Conservation (phyloP, 345 rosid species). For the Syzygium jambos region DNA sequence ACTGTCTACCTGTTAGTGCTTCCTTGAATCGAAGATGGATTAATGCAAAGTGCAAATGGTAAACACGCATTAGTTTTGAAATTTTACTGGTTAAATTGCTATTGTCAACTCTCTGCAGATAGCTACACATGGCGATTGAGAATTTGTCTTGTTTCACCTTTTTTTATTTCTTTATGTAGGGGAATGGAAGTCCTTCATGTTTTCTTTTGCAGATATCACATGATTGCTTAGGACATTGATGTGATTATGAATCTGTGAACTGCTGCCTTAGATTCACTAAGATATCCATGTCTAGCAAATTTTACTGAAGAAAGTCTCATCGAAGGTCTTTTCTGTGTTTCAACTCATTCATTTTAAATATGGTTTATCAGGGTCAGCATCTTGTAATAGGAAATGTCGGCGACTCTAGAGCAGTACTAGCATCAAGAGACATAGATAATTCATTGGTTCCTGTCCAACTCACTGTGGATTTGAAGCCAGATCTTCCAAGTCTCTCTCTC, state of each 20-base stretch:
- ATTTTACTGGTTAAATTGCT: not conserved
- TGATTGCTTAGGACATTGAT: not conserved
- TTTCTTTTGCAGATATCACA: not conserved
- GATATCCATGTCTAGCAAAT: not conserved
- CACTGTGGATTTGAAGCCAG: slow-evolving; percentile 95
- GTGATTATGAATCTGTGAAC: not conserved
- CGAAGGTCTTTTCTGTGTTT: not conserved
- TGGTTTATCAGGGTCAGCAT: slow-evolving; percentile 59
- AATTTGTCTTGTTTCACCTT: not conserved
- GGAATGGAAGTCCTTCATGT: not conserved
- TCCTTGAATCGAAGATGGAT: not conserved
- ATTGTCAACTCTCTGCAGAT: not conserved
- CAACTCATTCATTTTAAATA: not conserved
- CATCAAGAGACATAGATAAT: slow-evolving; percentile 55
- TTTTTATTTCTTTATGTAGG: not conserved
- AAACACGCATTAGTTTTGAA: not conserved
- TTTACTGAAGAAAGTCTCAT: not conserved
- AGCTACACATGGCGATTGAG: not conserved
- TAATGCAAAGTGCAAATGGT: not conserved
- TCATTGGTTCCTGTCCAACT: slow-evolving; percentile 63
- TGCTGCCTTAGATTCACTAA: not conserved
- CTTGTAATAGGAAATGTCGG: slow-evolving; percentile 80
- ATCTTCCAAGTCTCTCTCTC: slow-evolving; percentile 67
- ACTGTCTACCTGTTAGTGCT: not conserved
- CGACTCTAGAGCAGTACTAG: slow-evolving; percentile 93